Percentiles rank a stretch among this genome's conserved stretches.
Conservation (phyloP, 1,139 yeast genomes). For the Yamadazyma kanchanaburiensis region DNA sequence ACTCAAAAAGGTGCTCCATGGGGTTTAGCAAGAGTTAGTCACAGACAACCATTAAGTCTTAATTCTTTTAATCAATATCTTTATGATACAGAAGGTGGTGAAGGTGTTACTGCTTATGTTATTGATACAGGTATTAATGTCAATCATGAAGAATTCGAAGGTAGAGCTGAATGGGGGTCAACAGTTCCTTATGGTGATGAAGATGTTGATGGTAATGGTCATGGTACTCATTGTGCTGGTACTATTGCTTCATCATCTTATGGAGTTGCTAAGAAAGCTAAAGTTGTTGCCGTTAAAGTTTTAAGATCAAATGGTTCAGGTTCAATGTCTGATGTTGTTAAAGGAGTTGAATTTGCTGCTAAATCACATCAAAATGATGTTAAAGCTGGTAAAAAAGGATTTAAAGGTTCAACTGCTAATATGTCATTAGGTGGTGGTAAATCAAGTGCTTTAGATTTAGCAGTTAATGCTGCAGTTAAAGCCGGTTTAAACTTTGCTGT, state of each 20-base stretch:
- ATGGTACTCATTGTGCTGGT: slow-evolving; percentile 49
- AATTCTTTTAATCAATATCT: slow-evolving; percentile 30
- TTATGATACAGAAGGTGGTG: slow-evolving; percentile 38
- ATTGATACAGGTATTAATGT: slow-evolving; percentile 43
- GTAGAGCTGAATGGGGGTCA: slow-evolving; percentile 42
- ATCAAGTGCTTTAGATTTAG: slow-evolving; percentile 39
- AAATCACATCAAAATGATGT: slow-evolving; percentile 31
- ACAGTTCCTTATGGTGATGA: slow-evolving; percentile 36
- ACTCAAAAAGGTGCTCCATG: slow-evolving; percentile 28
- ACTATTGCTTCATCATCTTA: slow-evolving; percentile 40
- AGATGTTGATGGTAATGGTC: slow-evolving; percentile 51
- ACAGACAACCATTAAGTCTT: slow-evolving; percentile 56
- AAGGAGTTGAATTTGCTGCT: slow-evolving; percentile 43
- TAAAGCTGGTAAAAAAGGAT: slow-evolving; percentile 28
- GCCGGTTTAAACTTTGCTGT: slow-evolving; percentile 44
- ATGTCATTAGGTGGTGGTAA: slow-evolving; percentile 45
- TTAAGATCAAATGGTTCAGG: slow-evolving; percentile 41
- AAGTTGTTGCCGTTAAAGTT: slow-evolving; percentile 41
- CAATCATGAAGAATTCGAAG: slow-evolving; percentile 39
- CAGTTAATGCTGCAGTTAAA: slow-evolving; percentile 39
- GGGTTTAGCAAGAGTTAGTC: slow-evolving; percentile 39
- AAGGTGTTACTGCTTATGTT: slow-evolving; percentile 43
- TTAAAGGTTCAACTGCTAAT: slow-evolving; percentile 44
- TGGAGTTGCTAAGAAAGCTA: slow-evolving; percentile 43
- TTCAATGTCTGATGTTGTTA: slow-evolving; percentile 39